Percentiles rank a stretch among this genome's conserved stretches.
These are phyloP conservation scores for Xylaria multiplex DNA, from an alignment of 2,329 filamentous ascomycete genomes.

Conservation along the genomic window DNA sequence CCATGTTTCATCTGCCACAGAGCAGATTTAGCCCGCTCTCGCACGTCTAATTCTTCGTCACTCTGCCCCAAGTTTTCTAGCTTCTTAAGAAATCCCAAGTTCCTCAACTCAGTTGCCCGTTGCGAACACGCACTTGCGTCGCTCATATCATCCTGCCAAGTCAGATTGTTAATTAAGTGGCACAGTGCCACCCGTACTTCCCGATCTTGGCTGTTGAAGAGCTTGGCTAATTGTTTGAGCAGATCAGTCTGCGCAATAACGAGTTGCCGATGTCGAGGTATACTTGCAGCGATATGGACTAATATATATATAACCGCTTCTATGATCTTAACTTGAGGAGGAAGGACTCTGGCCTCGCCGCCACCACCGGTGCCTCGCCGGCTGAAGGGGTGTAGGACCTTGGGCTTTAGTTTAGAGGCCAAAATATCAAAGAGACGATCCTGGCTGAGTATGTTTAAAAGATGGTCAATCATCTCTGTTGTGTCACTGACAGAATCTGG, in stretches of 20 bases:
- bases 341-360: constrained; percentile 62
- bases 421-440: constrained; percentile 84
- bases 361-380: constrained; percentile 51
- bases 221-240: constrained; percentile 75
- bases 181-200: constrained; percentile 82
- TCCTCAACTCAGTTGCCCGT: constrained; percentile 74
- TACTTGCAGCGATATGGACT: constrained; percentile 86
- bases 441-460: constrained; percentile 80
- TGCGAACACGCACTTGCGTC: constrained; percentile 73
- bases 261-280: constrained; percentile 79
- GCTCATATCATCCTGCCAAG: constrained; percentile 78
- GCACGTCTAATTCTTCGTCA: constrained; percentile 82
- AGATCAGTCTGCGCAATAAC: constrained; percentile 81
- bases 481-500: constrained; percentile 62
- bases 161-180: constrained; percentile 86
- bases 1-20: constrained; percentile 73
- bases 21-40: constrained; percentile 84
- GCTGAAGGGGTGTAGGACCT: constrained; percentile 63
- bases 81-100: constrained; percentile 75
- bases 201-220: constrained; percentile 77
- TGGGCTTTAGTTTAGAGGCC: constrained; percentile 77
- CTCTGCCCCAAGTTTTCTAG: constrained; percentile 68
- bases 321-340: constrained; percentile 75
- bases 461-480: constrained; percentile 82
- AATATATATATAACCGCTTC: constrained; percentile 82